Percentiles rank a stretch among this genome's conserved stretches.
Conservation (phyloP, 2,329 filamentous ascomycete species). For the Ceratocystiopsis sp. region DNA sequence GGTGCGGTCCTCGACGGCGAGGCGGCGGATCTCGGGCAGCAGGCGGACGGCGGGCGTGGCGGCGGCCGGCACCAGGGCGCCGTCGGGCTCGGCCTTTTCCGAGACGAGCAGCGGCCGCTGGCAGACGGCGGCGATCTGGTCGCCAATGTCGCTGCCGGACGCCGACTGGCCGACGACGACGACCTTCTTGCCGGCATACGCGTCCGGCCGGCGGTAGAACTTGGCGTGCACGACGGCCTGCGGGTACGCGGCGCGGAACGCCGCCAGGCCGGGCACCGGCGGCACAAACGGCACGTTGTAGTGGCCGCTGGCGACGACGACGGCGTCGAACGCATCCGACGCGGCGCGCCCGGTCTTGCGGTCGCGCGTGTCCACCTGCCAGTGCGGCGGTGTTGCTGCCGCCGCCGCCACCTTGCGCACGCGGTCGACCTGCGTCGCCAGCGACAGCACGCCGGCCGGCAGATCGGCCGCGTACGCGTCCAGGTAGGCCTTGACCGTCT, state of each 20-base stretch:
- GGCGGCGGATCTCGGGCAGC: constrained; percentile 41
- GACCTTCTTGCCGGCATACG: constrained; percentile 54
- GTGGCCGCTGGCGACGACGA: constrained; percentile 61
- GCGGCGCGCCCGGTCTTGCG: constrained; percentile 32
- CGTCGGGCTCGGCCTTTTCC: constrained; percentile 17
- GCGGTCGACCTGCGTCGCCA: constrained; percentile 50
- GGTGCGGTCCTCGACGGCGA: constrained; percentile 33
- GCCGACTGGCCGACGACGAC: constrained; percentile 72
- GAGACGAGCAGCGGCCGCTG: constrained; percentile 44
- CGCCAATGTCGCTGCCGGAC: constrained; percentile 68
- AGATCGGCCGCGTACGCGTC: constrained; percentile 48
- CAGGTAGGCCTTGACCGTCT: constrained; percentile 58
- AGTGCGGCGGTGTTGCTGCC: no score
- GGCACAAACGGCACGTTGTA: constrained; percentile 55
- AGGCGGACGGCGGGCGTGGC: constrained; percentile 25
- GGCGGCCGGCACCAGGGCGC: constrained; percentile 15
- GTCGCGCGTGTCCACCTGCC: constrained; percentile 34
- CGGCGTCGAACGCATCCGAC: constrained; percentile 43
- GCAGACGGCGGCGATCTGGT: constrained; percentile 51
- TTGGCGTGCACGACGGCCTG: constrained; percentile 55
- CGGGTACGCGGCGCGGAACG: constrained; percentile 43
- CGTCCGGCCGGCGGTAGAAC: constrained; percentile 50
- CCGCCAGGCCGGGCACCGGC: constrained; percentile 37
- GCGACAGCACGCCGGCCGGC: constrained; percentile 28
- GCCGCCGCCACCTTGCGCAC: constrained; percentile 22